Evolutionary conservation across 768 basidiomycete species (phyloP).

Genomic region (Suillus brevipes): DNA sequence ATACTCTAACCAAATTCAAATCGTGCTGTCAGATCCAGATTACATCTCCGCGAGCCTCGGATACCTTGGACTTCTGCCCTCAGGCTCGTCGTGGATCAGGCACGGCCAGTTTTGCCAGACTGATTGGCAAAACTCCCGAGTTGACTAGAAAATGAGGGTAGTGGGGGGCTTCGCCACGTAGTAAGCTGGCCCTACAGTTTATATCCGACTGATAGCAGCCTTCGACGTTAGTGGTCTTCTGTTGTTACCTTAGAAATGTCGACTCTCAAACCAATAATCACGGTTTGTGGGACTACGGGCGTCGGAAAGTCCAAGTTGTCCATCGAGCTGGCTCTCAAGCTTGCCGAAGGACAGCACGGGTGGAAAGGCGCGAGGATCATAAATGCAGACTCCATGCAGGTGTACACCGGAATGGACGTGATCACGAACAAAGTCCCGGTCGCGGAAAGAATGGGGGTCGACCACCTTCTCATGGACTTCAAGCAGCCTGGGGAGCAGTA

Average conservation of each 20-base stretch:
- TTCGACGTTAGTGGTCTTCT: background rate
- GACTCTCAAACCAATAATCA: conserved; percentile 64
- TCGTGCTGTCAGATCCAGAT: background rate
- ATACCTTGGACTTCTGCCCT: background rate
- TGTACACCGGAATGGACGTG: conserved; percentile 87
- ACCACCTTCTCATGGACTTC: conserved; percentile 88
- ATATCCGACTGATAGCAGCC: background rate
- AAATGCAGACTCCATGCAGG: conserved; percentile 98
- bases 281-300: conserved; percentile 91
- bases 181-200: background rate
- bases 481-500: conserved; percentile 87
- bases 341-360: conserved; percentile 36
- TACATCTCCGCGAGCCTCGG: background rate
- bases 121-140: too few relatives aligned
- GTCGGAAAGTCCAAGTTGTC: conserved; percentile 95
- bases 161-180: background rate
- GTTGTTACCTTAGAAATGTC: conserved; percentile 19
- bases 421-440: conserved; percentile 91
- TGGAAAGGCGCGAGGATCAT: conserved; percentile 76
- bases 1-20: background rate
- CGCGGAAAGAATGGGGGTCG: conserved; percentile 74
- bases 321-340: conserved; percentile 76
- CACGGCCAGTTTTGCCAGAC: background rate
- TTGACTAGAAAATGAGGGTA: background rate
- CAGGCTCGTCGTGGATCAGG: background rate